Conservation (phyloP, 2,329 filamentous ascomycete genomes). For the Penicillium verrucosum region DNA sequence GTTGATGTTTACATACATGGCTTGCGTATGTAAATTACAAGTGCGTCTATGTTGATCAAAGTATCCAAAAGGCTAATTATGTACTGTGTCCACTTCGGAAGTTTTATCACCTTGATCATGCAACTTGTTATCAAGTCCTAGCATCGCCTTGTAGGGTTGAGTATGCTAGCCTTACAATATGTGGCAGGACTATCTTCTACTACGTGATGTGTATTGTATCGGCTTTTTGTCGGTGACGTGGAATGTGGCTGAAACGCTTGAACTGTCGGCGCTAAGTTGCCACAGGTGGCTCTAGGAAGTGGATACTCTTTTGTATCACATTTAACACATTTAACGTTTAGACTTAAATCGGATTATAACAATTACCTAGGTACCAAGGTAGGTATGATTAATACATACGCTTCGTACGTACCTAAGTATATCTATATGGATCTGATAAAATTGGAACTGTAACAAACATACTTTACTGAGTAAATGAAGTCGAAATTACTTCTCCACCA, state of each 20-base stretch:
- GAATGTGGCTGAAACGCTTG: conserved; percentile 1
- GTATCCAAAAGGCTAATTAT: background rate
- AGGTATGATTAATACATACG: no score
- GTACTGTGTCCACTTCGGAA: background rate
- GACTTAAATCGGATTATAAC: background rate
- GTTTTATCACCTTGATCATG: background rate
- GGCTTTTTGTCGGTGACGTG: background rate
- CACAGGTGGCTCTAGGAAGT: background rate
- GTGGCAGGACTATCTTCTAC: background rate
- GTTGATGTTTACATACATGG: no score
- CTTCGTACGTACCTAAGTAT: background rate
- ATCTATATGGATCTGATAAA: background rate
- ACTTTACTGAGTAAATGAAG: background rate
- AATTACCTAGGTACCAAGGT: no score
- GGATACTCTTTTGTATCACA: background rate
- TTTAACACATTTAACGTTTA: background rate
- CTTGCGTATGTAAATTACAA: background rate
- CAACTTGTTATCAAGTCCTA: background rate
- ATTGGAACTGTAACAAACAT: background rate
- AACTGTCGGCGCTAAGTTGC: background rate
- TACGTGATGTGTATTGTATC: background rate
- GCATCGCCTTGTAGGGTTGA: background rate
- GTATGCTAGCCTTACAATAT: background rate
- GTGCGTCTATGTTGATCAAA: background rate
- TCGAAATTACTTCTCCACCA: background rate